These are phyloP conservation scores for Aspergillus egyptiacus DNA, from an alignment of 495 filamentous ascomycete genomes.

Conservation along the genomic window DNA sequence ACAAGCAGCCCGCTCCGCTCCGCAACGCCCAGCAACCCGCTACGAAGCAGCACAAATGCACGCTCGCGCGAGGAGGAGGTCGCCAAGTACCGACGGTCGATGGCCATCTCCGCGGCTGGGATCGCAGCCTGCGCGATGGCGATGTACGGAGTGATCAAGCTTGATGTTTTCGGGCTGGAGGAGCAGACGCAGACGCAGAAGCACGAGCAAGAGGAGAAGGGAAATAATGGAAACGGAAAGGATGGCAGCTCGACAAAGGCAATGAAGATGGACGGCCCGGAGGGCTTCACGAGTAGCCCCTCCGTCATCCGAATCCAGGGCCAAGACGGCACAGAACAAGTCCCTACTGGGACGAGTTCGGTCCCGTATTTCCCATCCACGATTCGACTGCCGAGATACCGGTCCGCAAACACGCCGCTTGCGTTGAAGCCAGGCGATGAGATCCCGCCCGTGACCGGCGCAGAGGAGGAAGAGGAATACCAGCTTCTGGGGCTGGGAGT, in stretches of 20 bases:
- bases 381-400: constrained; percentile 51
- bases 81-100: constrained; percentile 27
- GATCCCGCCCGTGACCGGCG: constrained; percentile 15
- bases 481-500: constrained; percentile 82
- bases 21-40: constrained; percentile 24
- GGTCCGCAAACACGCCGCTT: too few relatives aligned
- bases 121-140: constrained; percentile 30
- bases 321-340: constrained; percentile 57
- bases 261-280: constrained; percentile 38
- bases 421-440: constrained; percentile 35
- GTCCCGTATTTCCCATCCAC: constrained; percentile 76
- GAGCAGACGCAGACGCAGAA: neutral
- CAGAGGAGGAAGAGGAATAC: constrained; percentile 56
- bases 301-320: constrained; percentile 41
- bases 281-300: constrained; percentile 31
- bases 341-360: constrained; percentile 74
- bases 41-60: constrained; percentile 20
- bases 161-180: constrained; percentile 35
- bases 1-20: constrained; percentile 24
- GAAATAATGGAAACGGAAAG: neutral
- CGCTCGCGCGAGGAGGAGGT: constrained; percentile 18
- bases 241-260: constrained; percentile 3
- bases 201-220: neutral
- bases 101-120: constrained; percentile 32
- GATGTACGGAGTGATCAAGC: constrained; percentile 37